Conservation (phyloP, 768 basidiomycete species). For the Mycena maculata region DNA sequence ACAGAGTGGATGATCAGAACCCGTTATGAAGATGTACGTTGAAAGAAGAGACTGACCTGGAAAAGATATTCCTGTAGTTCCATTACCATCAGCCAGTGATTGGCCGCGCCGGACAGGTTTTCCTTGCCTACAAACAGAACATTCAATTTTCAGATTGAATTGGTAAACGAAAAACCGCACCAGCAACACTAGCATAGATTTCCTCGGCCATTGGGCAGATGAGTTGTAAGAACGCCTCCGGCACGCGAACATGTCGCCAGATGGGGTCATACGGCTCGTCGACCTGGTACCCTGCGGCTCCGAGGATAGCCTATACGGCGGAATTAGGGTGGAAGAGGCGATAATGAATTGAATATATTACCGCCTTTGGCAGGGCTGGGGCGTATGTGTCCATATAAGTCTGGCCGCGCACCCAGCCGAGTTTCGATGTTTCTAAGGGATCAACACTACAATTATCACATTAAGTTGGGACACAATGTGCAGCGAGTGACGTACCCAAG, state of each 20-base stretch:
- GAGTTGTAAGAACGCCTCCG: slow-evolving; percentile 36
- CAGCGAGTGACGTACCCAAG: too few relatives aligned
- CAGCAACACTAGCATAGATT: neutral
- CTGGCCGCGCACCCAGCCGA: neutral
- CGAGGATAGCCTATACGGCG: slow-evolving; percentile 40
- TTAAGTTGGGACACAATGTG: too few relatives aligned
- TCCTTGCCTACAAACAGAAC: slow-evolving; percentile 21
- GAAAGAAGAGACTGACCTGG: neutral
- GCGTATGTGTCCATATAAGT: neutral
- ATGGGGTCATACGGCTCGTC: slow-evolving; percentile 41
- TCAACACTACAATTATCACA: neutral
- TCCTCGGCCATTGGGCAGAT: slow-evolving; percentile 45
- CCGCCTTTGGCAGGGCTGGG: neutral
- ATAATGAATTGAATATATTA: neutral
- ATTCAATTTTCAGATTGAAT: too few relatives aligned
- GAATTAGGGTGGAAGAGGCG: too few relatives aligned
- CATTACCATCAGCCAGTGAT: slow-evolving; percentile 43
- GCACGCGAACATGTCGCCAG: slow-evolving; percentile 41
- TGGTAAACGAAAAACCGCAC: too few relatives aligned
- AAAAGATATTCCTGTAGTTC: slow-evolving; percentile 9
- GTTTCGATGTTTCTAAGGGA: neutral
- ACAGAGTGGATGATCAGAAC: slow-evolving; percentile 28
- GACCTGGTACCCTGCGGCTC: slow-evolving; percentile 39
- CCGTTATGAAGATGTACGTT: neutral
- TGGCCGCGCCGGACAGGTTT: slow-evolving; percentile 37